A percentile compares a stretch with the other conserved stretches of the same genome.
Conservation (phyloP, 495 filamentous ascomycete species). For the Collariella sp. region DNA sequence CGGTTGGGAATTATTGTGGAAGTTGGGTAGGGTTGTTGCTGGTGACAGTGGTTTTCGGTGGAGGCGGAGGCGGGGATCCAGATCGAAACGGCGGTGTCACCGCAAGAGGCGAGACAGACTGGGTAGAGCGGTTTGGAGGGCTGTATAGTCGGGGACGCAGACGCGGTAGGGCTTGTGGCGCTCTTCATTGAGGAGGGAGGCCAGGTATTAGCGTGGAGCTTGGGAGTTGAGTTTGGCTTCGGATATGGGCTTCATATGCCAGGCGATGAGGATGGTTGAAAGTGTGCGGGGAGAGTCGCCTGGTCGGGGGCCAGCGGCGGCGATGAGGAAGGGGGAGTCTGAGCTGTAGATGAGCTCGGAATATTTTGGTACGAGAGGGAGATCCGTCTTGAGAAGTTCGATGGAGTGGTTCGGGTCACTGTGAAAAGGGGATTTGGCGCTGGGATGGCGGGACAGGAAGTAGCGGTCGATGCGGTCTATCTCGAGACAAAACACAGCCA, state of each 20-base stretch:
- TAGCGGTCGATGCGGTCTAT: slow-evolving; percentile 23
- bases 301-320: slow-evolving; percentile 21
- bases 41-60: not conserved
- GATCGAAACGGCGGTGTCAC: slow-evolving; percentile 17
- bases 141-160: slow-evolving; percentile 18
- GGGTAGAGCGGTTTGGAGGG: slow-evolving; percentile 21
- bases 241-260: slow-evolving; percentile 22
- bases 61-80: slow-evolving; percentile 22
- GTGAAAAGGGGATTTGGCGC: slow-evolving; percentile 20
- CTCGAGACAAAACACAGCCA: slow-evolving; percentile 24
- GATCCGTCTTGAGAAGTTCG: slow-evolving; percentile 14
- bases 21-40: slow-evolving; percentile 12
- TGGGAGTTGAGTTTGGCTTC: slow-evolving; percentile 11
- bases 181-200: slow-evolving; percentile 7
- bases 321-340: slow-evolving; percentile 20
- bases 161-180: slow-evolving; percentile 22
- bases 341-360: slow-evolving; percentile 24
- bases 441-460: slow-evolving; percentile 17
- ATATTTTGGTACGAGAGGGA: slow-evolving; percentile 25
- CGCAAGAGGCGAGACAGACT: slow-evolving; percentile 18
- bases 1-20: slow-evolving; percentile 12
- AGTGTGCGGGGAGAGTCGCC: slow-evolving; percentile 15
- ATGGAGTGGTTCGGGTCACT: slow-evolving; percentile 22
- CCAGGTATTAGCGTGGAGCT: slow-evolving; percentile 12
- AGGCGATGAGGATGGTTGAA: slow-evolving; percentile 22